Percentiles rank a stretch among this genome's conserved stretches.
Evolutionary conservation across 805 yeast species (phyloP).

Genomic region (Zygosaccharomyces bisporus): DNA sequence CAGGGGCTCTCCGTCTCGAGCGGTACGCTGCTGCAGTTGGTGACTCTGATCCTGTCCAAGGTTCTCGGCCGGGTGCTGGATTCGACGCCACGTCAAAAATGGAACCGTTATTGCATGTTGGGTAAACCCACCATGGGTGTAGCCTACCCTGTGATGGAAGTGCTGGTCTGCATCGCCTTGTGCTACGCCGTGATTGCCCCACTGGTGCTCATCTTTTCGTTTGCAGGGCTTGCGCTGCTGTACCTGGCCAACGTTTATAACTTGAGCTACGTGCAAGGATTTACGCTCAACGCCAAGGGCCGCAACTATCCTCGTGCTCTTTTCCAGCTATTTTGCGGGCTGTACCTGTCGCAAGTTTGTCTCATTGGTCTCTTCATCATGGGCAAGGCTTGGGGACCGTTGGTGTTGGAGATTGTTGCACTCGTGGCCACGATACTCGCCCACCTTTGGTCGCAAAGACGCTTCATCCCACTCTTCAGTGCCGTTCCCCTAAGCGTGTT

Average conservation of each 20-base stretch:
- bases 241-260: slow-evolving; percentile 63
- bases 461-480: slow-evolving; percentile 61
- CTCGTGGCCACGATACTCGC: slow-evolving; percentile 53
- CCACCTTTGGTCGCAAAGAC: slow-evolving; percentile 57
- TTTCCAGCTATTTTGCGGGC: slow-evolving; percentile 66
- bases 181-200: slow-evolving; percentile 80
- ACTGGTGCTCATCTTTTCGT: slow-evolving; percentile 62
- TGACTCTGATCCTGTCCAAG: slow-evolving; percentile 65
- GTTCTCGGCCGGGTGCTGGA: slow-evolving; percentile 69
- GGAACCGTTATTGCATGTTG: slow-evolving; percentile 68
- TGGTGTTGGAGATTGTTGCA: slow-evolving; percentile 62
- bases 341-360: slow-evolving; percentile 69
- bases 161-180: slow-evolving; percentile 67
- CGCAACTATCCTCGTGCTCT: slow-evolving; percentile 68
- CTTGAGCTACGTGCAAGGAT: slow-evolving; percentile 58
- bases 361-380: slow-evolving; percentile 68
- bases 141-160: slow-evolving; percentile 71
- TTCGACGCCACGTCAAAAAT: slow-evolving; percentile 86
- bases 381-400: slow-evolving; percentile 75
- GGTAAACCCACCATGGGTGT: slow-evolving; percentile 77
- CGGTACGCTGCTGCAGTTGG: slow-evolving; percentile 73
- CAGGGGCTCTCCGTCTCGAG: slow-evolving; percentile 78
- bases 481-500: slow-evolving; percentile 64
- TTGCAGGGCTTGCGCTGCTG: slow-evolving; percentile 51
- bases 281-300: slow-evolving; percentile 63